Base-by-base conservation (phyloP, 805 yeast genomes). In the Metschnikowia orientalis region DNA sequence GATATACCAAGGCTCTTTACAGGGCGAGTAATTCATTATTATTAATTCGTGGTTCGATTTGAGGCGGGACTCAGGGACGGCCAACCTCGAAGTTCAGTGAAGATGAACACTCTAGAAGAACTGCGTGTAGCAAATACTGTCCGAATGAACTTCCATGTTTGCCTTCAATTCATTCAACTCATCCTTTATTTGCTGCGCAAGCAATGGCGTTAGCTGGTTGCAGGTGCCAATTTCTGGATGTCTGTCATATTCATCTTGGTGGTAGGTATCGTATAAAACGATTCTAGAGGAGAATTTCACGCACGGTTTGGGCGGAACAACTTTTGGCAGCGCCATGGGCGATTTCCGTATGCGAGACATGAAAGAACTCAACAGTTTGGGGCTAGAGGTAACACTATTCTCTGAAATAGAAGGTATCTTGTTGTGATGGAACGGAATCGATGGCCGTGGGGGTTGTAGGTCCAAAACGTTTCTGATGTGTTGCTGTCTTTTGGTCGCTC, bases 221-320 rank as follows among this genome's bases (percentile, higher is more conserved):
- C 97, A 90, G 2, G 97, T 88, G 3, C 95, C 95, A 18, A 79
- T 68, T 42, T 88, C 97, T 0, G 97, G 96, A 44, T 80, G 87
- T 49, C 98, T 77, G 57, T 90, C 97, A 57, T 90, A 90, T 44
- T 84, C 96, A 12, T 74, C 79, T 22, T 79, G 79, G 38, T 80
- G 73, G 56, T 82, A 87, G 1, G 96, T 90, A 40, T 87, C 94
- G 57, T 79, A 90, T 26, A 92, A 71, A 6, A 85, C 73, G 36
- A 92, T 85, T 46, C 87, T 69, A 1, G 94, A 79, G 4, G 95
- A 82, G 59, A 90, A 90, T 30, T 75, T 56, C 8, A 81, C 86
- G 10, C 58, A 56, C 4, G 43, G 41, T 16, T 34, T 38, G 4
- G 22, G 24, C 4, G 35, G 23, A n/a, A 36, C 13, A 13, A 33